A percentile compares a stretch with the other conserved stretches of the same genome.
Evolutionary conservation across 148 eudicot species (phyloP).

Genomic region (Arctostaphylos glauca): DNA sequence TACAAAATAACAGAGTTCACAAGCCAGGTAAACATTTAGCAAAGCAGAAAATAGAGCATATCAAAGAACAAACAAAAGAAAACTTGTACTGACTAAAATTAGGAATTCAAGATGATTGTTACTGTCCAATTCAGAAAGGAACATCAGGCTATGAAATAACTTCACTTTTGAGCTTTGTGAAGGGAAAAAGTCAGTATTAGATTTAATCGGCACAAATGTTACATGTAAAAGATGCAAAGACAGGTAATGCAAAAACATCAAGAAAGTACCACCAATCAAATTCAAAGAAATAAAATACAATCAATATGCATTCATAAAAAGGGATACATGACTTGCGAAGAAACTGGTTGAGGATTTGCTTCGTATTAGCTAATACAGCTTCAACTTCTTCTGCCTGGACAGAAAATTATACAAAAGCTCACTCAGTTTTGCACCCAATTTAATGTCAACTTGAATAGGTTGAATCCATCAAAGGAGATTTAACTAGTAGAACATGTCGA

Average conservation of each 20-base stretch:
- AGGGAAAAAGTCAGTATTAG: neutral
- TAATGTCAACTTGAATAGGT: neutral
- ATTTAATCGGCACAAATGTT: neutral
- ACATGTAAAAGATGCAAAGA: neutral
- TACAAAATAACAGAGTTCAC: slow-evolving; percentile 1
- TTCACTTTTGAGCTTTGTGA: neutral
- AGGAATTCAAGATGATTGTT: neutral
- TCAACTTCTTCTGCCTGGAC: slow-evolving; percentile 87
- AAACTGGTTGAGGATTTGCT: slow-evolving; percentile 85
- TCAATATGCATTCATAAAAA: neutral
- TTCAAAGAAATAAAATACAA: neutral
- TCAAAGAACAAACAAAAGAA: slow-evolving; percentile 3
- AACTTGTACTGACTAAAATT: neutral
- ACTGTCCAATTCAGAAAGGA: slow-evolving; percentile 7
- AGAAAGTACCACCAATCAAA: neutral
- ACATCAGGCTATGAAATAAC: neutral
- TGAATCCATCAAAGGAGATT: slow-evolving; percentile 1
- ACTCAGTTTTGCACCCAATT: neutral
- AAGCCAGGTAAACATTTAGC: slow-evolving; percentile 1
- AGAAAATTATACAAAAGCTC: slow-evolving; percentile 19
- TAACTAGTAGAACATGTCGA: neutral
- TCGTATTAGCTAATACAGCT: slow-evolving; percentile 90
- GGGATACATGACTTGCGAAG: slow-evolving; percentile 92
- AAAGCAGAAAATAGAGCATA: slow-evolving; percentile 2
- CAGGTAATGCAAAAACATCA: neutral